A percentile compares a stretch with the other conserved stretches of the same genome.
These are phyloP conservation scores for Circinella minor DNA, from an alignment of 371 early-diverging fungal species.

Conservation along the genomic window DNA sequence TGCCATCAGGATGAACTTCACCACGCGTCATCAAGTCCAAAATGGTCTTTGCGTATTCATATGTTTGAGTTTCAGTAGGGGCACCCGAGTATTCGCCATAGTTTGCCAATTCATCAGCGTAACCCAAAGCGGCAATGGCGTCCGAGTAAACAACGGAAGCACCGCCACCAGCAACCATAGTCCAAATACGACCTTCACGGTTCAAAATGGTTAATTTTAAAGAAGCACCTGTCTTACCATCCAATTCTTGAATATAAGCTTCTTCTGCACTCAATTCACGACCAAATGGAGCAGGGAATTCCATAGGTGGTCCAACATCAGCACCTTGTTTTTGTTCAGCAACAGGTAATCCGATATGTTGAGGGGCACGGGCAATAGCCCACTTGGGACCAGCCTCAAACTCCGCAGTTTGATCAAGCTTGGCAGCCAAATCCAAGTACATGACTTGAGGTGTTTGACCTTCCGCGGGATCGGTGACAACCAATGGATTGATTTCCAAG, in stretches of 20 bases:
- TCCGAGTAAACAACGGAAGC: constrained; percentile 97
- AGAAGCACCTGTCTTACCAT: constrained; percentile 97
- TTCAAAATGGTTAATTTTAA: constrained; percentile 97
- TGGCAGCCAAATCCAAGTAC: constrained; percentile 96
- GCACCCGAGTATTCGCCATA: constrained; percentile 99
- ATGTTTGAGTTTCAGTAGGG: constrained; percentile 97
- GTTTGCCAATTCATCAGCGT: constrained; percentile 94
- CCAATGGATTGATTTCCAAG: constrained; percentile 98
- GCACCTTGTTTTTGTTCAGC: constrained; percentile 50
- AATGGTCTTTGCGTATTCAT: constrained; percentile 98
- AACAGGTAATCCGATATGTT: constrained; percentile 55
- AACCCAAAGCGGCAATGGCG: constrained; percentile 96
- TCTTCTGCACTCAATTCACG: constrained; percentile 95
- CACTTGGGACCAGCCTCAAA: constrained; percentile 94
- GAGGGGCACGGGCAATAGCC: constrained; percentile 78
- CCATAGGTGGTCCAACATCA: constrained; percentile 89
- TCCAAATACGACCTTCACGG: constrained; percentile 95
- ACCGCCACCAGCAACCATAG: constrained; percentile 99
- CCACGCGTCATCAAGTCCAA: constrained; percentile 97
- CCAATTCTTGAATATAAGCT: constrained; percentile 96
- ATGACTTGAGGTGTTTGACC: constrained; percentile 73
- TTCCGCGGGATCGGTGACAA: constrained; percentile 79
- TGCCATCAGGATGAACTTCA: constrained; percentile 83
- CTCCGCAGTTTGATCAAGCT: constrained; percentile 98
- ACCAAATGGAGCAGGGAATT: constrained; percentile 98